Conservation (phyloP, 2,329 filamentous ascomycete species). For the Pezicula radicicola region DNA sequence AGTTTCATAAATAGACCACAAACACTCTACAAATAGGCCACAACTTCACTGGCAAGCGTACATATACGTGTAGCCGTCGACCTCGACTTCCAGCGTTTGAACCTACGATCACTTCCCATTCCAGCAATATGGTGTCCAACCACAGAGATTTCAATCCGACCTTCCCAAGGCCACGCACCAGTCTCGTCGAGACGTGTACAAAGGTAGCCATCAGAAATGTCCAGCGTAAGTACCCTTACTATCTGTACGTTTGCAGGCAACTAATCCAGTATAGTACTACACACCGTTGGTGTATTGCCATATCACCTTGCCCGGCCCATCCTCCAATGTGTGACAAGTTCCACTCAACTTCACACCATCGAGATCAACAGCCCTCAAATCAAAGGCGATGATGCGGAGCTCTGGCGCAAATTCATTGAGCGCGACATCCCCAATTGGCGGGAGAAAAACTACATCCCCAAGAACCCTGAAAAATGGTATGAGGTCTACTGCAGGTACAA, state of each 20-base stretch:
- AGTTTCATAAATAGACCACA: too few relatives aligned
- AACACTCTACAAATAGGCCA: too few relatives aligned
- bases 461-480: conserved; percentile 70
- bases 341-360: conserved; percentile 70
- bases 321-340: conserved; percentile 67
- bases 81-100: too few relatives aligned
- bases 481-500: conserved; percentile 72
- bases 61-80: too few relatives aligned
- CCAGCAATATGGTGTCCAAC: too few relatives aligned
- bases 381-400: conserved; percentile 61
- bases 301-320: conserved; percentile 65
- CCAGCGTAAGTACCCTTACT: conserved; percentile 22
- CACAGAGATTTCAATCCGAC: neutral
- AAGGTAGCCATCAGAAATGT: conserved; percentile 51
- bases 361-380: conserved; percentile 78
- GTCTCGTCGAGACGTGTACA: conserved; percentile 49
- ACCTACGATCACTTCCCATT: too few relatives aligned
- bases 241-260: neutral
- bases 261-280: conserved; percentile 43
- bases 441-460: conserved; percentile 60
- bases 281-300: conserved; percentile 69
- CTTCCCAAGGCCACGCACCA: conserved; percentile 41
- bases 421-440: conserved; percentile 68
- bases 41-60: too few relatives aligned
- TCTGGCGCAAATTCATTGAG: conserved; percentile 79